phyloP scores from a whole-genome alignment of 345 rosid genomes.

The Syzygium aromaticum region DNA sequence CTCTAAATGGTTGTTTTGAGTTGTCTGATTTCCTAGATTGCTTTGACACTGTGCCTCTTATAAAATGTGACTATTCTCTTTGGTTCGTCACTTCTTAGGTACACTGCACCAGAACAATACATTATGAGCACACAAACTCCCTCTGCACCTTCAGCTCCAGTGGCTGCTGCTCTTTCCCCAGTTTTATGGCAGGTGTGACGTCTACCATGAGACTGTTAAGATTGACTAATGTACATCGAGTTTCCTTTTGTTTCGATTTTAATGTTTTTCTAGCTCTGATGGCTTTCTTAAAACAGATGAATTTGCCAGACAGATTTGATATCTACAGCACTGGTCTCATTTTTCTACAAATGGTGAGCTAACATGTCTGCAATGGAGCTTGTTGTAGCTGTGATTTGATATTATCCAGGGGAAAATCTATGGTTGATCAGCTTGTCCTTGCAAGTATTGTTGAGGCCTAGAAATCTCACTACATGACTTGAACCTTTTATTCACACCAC shows the following conservation, averaged over 20 bases:
- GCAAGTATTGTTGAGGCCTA: not conserved
- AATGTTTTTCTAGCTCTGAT: conserved; percentile 5
- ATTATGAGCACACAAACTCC: conserved; percentile 99
- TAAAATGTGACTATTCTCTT: not conserved
- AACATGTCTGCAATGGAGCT: not conserved
- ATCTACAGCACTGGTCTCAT: conserved; percentile 91
- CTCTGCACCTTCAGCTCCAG: conserved; percentile 96
- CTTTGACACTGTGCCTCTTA: not conserved
- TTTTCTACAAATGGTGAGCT: conserved; percentile 85
- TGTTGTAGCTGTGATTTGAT: not conserved
- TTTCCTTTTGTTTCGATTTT: not conserved
- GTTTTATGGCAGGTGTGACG: conserved; percentile 86
- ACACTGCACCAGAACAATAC: conserved; percentile 96
- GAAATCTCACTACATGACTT: not conserved
- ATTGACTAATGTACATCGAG: conserved; percentile 1
- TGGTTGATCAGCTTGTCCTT: not conserved
- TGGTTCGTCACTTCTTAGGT: conserved; percentile 30
- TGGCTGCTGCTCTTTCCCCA: conserved; percentile 94
- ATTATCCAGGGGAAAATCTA: not conserved
- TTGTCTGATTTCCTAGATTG: not conserved
- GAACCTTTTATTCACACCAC: not conserved
- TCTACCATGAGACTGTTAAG: not conserved
- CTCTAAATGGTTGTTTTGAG: not conserved
- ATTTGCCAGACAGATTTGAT: conserved; percentile 92
- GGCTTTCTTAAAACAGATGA: conserved; percentile 47